These are phyloP conservation scores for Trypanosoma lewisi DNA, from an alignment of 208 protist species.

Conservation along the genomic window DNA sequence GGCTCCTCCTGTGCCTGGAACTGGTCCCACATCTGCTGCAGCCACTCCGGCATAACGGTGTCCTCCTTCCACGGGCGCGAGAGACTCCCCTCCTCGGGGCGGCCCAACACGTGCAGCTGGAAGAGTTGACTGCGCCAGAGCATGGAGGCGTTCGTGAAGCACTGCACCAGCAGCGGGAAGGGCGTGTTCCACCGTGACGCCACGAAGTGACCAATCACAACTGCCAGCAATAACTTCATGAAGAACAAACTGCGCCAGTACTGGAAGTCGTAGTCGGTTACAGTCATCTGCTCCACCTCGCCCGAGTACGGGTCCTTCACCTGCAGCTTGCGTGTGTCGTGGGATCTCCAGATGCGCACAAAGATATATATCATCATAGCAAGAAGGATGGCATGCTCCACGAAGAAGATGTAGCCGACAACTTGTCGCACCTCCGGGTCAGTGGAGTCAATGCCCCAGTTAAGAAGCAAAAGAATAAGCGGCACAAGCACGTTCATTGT, in stretches of 20 bases:
- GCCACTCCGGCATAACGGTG: slow-evolving; percentile 55
- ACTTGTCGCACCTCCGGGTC: slow-evolving; percentile 58
- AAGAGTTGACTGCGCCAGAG: slow-evolving; percentile 67
- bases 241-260: slow-evolving; percentile 74
- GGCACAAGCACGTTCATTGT: slow-evolving; percentile 74
- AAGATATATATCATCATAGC: slow-evolving; percentile 46
- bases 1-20: slow-evolving; percentile 33
- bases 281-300: slow-evolving; percentile 40
- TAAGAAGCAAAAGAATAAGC: slow-evolving; percentile 62
- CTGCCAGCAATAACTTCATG: slow-evolving; percentile 51
- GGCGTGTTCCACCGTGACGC: slow-evolving; percentile 46
- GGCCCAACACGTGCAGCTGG: slow-evolving; percentile 53
- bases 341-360: slow-evolving; percentile 41
- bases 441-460: slow-evolving; percentile 82
- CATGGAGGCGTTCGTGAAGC: slow-evolving; percentile 68
- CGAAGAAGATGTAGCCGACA: slow-evolving; percentile 53
- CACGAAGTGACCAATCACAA: slow-evolving; percentile 51
- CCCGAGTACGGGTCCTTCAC: slow-evolving; percentile 56
- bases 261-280: slow-evolving; percentile 64
- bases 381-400: slow-evolving; percentile 49
- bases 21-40: slow-evolving; percentile 48
- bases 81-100: slow-evolving; percentile 48
- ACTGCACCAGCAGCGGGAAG: slow-evolving; percentile 85
- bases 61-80: slow-evolving; percentile 72
- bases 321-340: slow-evolving; percentile 41